Evolutionary conservation across 306 rosid species (phyloP).

Genomic region (Medicago arabica): DNA sequence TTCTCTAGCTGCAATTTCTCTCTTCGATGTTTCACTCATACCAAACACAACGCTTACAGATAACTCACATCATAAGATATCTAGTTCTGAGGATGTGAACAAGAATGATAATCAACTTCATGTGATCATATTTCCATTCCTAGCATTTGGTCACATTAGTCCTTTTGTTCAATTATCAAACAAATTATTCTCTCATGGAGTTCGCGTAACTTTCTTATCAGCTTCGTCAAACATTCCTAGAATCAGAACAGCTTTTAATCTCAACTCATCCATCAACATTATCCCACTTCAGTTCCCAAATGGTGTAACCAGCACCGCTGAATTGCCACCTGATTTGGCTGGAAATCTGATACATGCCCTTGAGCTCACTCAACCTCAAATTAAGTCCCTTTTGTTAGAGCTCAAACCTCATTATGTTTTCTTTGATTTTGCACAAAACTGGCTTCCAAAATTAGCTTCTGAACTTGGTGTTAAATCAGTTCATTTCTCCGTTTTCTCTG

Average conservation of each 20-base stretch:
- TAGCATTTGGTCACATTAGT: conserved; percentile 63
- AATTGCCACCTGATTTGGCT: conserved; percentile 40
- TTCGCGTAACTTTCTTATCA: conserved; percentile 53
- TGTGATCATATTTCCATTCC: conserved; percentile 57
- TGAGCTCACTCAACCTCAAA: conserved; percentile 46
- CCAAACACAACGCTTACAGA: too few relatives aligned
- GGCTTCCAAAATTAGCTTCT: conserved; percentile 61
- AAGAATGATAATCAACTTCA: conserved; percentile 26
- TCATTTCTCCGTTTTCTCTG: conserved; percentile 47
- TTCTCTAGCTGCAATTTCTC: too few relatives aligned
- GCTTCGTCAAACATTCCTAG: conserved; percentile 44
- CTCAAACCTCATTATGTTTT: conserved; percentile 58
- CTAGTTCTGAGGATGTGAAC: background rate
- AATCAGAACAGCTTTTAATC: conserved; percentile 46
- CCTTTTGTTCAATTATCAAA: conserved; percentile 62
- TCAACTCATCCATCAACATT: conserved; percentile 38
- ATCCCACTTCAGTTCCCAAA: conserved; percentile 46
- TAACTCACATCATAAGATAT: background rate
- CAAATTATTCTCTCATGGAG: conserved; percentile 55
- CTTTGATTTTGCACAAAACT: conserved; percentile 61
- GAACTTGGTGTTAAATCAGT: conserved; percentile 51
- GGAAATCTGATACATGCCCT: conserved; percentile 44
- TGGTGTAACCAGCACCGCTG: conserved; percentile 43
- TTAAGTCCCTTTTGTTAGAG: conserved; percentile 44
- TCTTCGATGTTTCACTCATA: too few relatives aligned